phyloP scores from a whole-genome alignment of 768 basidiomycete species.

The Phanerodontia chrysosporium region DNA sequence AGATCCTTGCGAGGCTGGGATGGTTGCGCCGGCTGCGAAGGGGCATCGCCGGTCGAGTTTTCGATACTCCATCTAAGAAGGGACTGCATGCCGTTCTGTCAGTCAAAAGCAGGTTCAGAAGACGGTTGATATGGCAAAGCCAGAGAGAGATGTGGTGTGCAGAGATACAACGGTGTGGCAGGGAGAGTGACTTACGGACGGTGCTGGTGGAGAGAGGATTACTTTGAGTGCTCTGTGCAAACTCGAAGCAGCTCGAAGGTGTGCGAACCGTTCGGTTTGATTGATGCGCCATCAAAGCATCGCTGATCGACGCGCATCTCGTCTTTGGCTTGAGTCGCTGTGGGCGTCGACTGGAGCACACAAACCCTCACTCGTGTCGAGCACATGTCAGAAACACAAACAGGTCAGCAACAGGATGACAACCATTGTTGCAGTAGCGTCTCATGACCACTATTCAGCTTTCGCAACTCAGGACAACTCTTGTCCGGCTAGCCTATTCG shows the following conservation, averaged over 20 bases:
- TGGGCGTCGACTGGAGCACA: too few relatives aligned
- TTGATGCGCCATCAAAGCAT: too few relatives aligned
- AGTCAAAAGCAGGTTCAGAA: background rate
- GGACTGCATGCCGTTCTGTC: conserved; percentile 50
- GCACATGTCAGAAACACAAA: too few relatives aligned
- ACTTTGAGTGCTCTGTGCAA: background rate
- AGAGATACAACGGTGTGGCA: background rate
- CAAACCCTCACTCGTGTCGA: too few relatives aligned
- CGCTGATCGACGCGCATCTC: too few relatives aligned
- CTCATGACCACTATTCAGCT: too few relatives aligned
- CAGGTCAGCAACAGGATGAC: too few relatives aligned
- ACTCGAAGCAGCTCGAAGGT: conserved; percentile 1
- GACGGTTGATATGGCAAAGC: background rate
- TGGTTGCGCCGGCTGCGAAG: conserved; percentile 30
- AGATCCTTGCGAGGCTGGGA: conserved; percentile 43
- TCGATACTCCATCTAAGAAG: conserved; percentile 82
- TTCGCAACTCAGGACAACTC: too few relatives aligned
- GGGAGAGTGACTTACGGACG: background rate
- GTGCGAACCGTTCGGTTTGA: background rate
- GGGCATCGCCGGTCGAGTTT: conserved; percentile 44
- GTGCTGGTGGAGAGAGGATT: background rate
- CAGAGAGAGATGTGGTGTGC: background rate
- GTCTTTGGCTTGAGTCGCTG: too few relatives aligned
- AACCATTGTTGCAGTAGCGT: too few relatives aligned
- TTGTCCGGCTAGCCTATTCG: too few relatives aligned